Conservation (phyloP, 192 early-diverging fungal species). For the Dissophora ornata region DNA sequence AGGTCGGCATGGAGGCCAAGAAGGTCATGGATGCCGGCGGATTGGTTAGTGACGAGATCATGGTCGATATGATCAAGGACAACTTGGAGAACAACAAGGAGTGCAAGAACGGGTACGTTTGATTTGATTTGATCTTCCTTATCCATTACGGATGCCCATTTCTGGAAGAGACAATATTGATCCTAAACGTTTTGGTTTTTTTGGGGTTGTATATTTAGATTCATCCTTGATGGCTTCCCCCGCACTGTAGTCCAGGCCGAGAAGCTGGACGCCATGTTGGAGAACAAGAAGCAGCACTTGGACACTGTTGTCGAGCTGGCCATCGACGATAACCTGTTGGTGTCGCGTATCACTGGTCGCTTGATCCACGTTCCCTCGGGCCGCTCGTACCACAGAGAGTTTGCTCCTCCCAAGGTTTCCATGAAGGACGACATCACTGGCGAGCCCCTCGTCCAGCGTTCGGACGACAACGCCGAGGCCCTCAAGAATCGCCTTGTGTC, state of each 20-base stretch:
- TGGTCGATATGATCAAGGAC: conserved; percentile 96
- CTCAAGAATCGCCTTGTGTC: conserved; percentile 91
- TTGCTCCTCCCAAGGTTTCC: conserved; percentile 91
- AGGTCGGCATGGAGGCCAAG: conserved; percentile 95
- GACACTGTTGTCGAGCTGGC: conserved; percentile 92
- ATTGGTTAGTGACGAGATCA: conserved; percentile 97
- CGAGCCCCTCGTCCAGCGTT: conserved; percentile 96
- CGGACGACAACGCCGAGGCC: conserved; percentile 96
- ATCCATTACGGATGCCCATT: no score
- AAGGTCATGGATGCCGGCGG: conserved; percentile 99
- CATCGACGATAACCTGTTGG: conserved; percentile 94
- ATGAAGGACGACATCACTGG: conserved; percentile 97
- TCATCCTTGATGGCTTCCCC: conserved; percentile 99
- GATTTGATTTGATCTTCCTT: no score
- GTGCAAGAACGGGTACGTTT: conserved; percentile 91
- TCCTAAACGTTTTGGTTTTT: no score
- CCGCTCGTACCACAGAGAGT: conserved; percentile 96
- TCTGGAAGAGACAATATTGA: no score
- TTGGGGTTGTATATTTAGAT: no score
- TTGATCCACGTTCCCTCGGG: conserved; percentile 94
- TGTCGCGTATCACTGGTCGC: conserved; percentile 96
- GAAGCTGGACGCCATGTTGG: conserved; percentile 98
- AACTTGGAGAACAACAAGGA: conserved; percentile 94
- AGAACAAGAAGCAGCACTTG: conserved; percentile 76
- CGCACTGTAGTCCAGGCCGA: conserved; percentile 97